A percentile compares a stretch with the other conserved stretches of the same genome.
Conservation (phyloP, 2,329 filamentous ascomycete genomes). For the Monosporascus cannonballus region DNA sequence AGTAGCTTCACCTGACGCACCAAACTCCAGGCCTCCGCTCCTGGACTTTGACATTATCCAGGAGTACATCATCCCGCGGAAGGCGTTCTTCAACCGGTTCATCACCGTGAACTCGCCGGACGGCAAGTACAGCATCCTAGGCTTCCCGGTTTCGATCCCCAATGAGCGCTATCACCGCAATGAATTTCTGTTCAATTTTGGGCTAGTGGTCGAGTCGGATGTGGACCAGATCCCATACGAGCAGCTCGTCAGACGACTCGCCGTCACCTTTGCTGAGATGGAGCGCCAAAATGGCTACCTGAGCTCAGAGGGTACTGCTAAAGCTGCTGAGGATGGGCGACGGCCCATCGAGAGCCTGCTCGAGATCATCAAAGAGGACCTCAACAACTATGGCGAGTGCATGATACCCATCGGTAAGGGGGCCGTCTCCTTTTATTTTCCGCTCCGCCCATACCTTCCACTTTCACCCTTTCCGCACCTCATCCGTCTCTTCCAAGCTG, state of each 20-base stretch:
- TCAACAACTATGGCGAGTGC: constrained; percentile 97
- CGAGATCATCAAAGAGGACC: constrained; percentile 73
- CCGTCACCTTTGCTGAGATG: constrained; percentile 77
- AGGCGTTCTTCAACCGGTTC: constrained; percentile 90
- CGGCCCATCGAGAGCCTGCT: constrained; percentile 77
- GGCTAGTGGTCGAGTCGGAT: constrained; percentile 65
- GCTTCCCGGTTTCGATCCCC: constrained; percentile 83
- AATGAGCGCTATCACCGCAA: constrained; percentile 80
- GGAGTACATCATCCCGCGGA: constrained; percentile 89
- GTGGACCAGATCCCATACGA: constrained; percentile 73
- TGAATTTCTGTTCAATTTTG: constrained; percentile 98
- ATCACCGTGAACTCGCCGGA: constrained; percentile 71
- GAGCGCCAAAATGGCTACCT: constrained; percentile 88
- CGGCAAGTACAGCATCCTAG: constrained; percentile 69
- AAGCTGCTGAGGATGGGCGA: constrained; percentile 45
- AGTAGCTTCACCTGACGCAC: constrained; percentile 35
- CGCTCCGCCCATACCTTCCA: neutral
- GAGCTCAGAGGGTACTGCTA: constrained; percentile 35
- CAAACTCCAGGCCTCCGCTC: constrained; percentile 51
- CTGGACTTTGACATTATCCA: constrained; percentile 83
- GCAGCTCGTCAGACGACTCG: constrained; percentile 78
- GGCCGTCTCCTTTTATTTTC: constrained; percentile 10
- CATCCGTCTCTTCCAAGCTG: constrained; percentile 5
- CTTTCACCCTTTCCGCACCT: neutral
- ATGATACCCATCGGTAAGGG: constrained; percentile 87